Evolutionary conservation across 352 stramenopile genomes (phyloP), one percentile per base, ranked within the genome.

Genomic region (Phytophthora crassamura): DNA sequence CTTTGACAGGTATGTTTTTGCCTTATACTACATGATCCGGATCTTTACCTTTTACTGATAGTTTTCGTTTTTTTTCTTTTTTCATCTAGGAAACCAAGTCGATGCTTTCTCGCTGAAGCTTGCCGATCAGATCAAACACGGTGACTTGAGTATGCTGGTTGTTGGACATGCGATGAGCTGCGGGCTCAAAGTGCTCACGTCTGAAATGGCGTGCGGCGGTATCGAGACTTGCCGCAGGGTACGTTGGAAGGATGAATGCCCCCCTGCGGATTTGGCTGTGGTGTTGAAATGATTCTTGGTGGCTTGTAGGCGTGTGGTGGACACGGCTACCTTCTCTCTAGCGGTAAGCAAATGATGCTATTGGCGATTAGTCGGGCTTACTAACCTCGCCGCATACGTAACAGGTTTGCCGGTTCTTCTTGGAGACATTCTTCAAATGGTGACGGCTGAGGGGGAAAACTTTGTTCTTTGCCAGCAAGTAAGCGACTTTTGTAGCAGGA

Each of bases 401-500:
- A n/a, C 38, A 77, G 69, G 71, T 12, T 34, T 77, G 6, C 49
- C 59, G 10, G 72, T 95, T 57, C 70, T 98, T 33, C 80, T 96
- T 8, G 90, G 88, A 5, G 94, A 97, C 46, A 96, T 98, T 43
- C 80, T 98, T n/a, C 93, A 98, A 67, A 96, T 89, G 40, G 96
- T 97, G 47, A 99, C 96, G 1, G 95, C 97, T n/a, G 96, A 98
- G 72, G 96, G 96, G 40, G 96, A 99, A 65, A 99, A 98, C 77
- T 94, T 97, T 57, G 97, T 99, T 67, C 77, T 99, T 18, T 93
- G 93, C 14, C 89, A 98, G 60, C 96, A 99, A 74, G 81, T 86
- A 32, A 39, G 46, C 42, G 20, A 22, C n/a, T 42, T 42, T 32
- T 7, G 28, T 32, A 32, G 28, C 28, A 28, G 3, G 25, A 28